Evolutionary conservation across 805 yeast species (phyloP).

Genomic region (Isabelozyma rhagii): DNA sequence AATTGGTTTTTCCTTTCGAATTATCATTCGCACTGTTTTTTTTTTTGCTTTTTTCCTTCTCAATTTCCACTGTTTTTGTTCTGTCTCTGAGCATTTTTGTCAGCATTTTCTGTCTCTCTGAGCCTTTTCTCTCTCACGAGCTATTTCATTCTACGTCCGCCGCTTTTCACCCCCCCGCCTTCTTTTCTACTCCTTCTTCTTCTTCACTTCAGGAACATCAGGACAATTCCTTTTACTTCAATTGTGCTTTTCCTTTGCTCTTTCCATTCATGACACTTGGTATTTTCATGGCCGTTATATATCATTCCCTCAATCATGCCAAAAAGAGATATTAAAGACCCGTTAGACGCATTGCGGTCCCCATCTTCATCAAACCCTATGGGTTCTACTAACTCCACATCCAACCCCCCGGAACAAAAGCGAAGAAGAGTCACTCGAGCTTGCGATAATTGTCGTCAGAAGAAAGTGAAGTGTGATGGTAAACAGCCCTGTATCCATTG

Average conservation of each 20-base stretch:
- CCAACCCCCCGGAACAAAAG: conserved; percentile 33
- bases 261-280: not conserved
- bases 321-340: not conserved
- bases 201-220: too few relatives aligned
- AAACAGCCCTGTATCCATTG: conserved; percentile 77
- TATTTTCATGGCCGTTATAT: not conserved
- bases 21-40: too few relatives aligned
- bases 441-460: conserved; percentile 71
- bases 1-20: too few relatives aligned
- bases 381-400: not conserved
- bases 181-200: too few relatives aligned
- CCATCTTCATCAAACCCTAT: not conserved
- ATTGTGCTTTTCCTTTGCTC: not conserved
- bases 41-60: too few relatives aligned
- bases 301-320: not conserved
- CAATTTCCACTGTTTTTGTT: too few relatives aligned
- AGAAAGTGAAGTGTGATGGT: conserved; percentile 80
- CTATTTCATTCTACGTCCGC: too few relatives aligned
- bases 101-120: too few relatives aligned
- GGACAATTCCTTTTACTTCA: too few relatives aligned
- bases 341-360: not conserved
- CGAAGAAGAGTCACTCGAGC: conserved; percentile 70
- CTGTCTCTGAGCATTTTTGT: too few relatives aligned
- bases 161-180: too few relatives aligned
- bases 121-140: too few relatives aligned